Evolutionary conservation across 148 eudicot genomes (phyloP), one percentile per base, ranked within the genome.

Genomic region (Rhododendron henanense): DNA sequence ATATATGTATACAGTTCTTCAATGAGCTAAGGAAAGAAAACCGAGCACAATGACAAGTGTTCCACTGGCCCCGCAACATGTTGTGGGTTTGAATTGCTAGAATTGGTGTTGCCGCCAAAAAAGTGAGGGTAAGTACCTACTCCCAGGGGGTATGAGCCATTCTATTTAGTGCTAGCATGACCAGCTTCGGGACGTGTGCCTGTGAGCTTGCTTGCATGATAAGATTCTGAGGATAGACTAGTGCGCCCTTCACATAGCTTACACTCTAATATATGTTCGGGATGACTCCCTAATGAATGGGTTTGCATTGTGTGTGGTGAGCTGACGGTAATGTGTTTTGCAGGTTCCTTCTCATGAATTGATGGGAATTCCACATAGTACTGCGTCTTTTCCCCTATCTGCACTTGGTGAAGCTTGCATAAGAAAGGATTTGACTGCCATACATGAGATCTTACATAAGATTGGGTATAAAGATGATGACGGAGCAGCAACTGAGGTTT

Each of bases 401-500:
- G 85, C 98, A 19, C 93, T 96, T 85, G 99, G 99, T n/a, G 99
- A 96, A 88, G 98, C 97, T 83, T 94, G 98, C 83, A 79, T 91
- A 84, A 92, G 98, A 91, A 92, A 67, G 94, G 99, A 96, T 90
- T 91, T 96, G 93, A 95, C 98, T 69, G 96, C 94, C 87, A 96
- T 94, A 78, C 98, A 95, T 57, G 98, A 95, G 90, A 87, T 96
- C 87, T 31, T 96, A 57, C 95, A 95, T 88, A 90, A 85, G 67
- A 87, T 94, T 87, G 97, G 96, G 61, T 96, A 96, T 87, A 96
- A 94, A 90, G 98, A 96, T 87, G 99, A 96, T 7, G 99, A 96
- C 88, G 99, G 98, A 86, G 94, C 98, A 87, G 98, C 96, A 74
- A 93, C 99, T 84, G 98, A 97, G 99, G 99, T 97, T 89, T 88